Evolutionary conservation across 352 stramenopile species (phyloP), one percentile per base, ranked within the genome.

Genomic region (Lagenidium giganteum): DNA sequence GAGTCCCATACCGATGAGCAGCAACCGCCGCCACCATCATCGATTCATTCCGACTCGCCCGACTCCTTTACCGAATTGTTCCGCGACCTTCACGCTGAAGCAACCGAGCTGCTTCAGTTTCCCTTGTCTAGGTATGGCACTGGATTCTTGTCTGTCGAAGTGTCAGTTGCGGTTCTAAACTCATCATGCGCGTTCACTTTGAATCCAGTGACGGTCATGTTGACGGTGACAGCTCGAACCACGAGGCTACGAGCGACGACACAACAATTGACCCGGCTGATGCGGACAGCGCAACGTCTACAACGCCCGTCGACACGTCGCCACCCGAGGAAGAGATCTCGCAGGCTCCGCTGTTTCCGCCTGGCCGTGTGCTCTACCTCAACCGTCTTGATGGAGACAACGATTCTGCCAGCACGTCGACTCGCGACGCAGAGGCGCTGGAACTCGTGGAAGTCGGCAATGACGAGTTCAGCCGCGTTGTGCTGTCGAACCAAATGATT

Each of bases 401-500:
- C 7, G 35, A 42, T 18, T n/a, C 32, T 18, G 9, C 29, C 13
- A 45, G 5, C 1, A 3, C 23, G 12, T 18, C 21, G 9, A 14
- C 12, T 20, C 3, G 18, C 0, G 40, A 27, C 1, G 45, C 48
- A 26, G 48, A 51, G 18, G 29, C 52, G 0, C 57, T 83, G n/a
- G 77, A 83, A 54, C 63, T 91, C 20, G 64, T 85, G 33, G 66
- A 83, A 21, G 76, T 83, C 35, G 48, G 50, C 12, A 83, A 71
- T 21, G 69, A 87, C 39, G 70, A 85, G 40, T 91, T 91, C 42
- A 65, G 66, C 44, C 70, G 65, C 33, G 68, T 91, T 8, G 67
- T 86, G 46, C 69, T 93, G 8, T 91, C 82, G 23, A 88, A 89
- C 31, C 60, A 69, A 32, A 93, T 93, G 82, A 67, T 93, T 11